Percentiles rank a stretch among this genome's conserved stretches.
These are phyloP conservation scores for Sicyos baderoa DNA, from an alignment of 306 rosid species.

Conservation along the genomic window DNA sequence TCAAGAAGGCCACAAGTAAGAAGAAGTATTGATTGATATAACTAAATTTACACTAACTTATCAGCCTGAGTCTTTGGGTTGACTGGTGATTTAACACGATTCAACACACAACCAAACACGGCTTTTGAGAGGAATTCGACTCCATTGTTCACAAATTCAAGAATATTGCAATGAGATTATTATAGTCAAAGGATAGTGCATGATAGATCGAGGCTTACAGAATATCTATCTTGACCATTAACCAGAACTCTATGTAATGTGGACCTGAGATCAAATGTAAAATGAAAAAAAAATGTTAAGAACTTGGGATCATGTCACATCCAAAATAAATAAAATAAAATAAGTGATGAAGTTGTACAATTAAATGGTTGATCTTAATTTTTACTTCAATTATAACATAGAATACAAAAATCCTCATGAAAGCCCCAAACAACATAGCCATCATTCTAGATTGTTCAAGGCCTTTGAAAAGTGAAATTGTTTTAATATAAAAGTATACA, in stretches of 20 bases:
- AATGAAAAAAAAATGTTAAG: not conserved
- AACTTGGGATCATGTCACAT: not conserved
- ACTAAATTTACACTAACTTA: too few species aligned
- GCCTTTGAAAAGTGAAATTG: not conserved
- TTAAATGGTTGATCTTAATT: not conserved
- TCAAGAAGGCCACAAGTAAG: too few species aligned
- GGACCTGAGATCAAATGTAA: slow-evolving; percentile 50
- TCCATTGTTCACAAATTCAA: not conserved
- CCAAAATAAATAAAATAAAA: not conserved
- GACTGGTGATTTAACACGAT: too few species aligned
- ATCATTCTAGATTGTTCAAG: not conserved
- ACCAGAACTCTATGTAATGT: slow-evolving; percentile 86
- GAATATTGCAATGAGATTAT: not conserved
- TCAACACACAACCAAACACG: too few species aligned
- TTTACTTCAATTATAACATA: not conserved
- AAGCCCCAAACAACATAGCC: not conserved
- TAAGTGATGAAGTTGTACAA: not conserved
- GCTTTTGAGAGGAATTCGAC: too few species aligned
- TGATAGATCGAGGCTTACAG: slow-evolving; percentile 41
- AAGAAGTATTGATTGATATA: too few species aligned
- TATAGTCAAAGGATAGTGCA: not conserved
- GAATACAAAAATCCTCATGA: not conserved
- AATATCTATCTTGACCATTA: slow-evolving; percentile 73
- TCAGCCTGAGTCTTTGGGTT: too few species aligned
- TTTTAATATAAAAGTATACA: too few species aligned